Base-by-base conservation (phyloP, 176 grass and related monocot species). In the Zizania latifolia region DNA sequence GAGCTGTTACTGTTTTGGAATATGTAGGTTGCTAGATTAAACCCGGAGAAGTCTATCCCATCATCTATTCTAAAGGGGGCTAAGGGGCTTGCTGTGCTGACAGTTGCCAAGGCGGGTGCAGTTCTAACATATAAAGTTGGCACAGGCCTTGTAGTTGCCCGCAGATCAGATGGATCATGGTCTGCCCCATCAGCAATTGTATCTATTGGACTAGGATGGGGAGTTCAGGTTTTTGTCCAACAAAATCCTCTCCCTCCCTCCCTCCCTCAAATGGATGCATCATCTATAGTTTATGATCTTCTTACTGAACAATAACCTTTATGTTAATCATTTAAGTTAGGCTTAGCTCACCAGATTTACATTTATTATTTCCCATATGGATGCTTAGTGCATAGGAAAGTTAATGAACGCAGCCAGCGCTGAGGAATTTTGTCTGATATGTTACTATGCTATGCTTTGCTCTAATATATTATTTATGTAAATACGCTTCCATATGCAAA, bases 141-240 rank as follows among this genome's bases (percentile, higher is more conserved):
- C 64, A 99, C 79, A 68, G 91, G 95, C 26, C 78, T 99, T 71
- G 95, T 94, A 57, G 78, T 99, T 86, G 84, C 91, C 78, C 87
- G 86, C 48, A 90, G 82, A 57, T 74, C 82, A 74, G 84, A 99
- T 82, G 95, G 95, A 62, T 90, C 95, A 59, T 99, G 95, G 95
- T 99, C 91, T 35, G 91, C 95, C 7, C 95, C 95, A 0, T 99
- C 95, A 40, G 86, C 95, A 43, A 99, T 99, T 78, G 63, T 92
- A 33, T 94, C 89, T 72, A 37, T 92, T 88, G 95, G 95, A 74
- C 65, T 99, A 74, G 95, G 95, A 87, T 99, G 95, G 91, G 95
- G 95, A 78, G 84, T 86, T 54, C 95, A 94, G 91, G 94, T 97
- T 89, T 34, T 78, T 85, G 0, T 69, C 27, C 12, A 44, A 58